These are phyloP conservation scores for Ciborinia camelliae DNA, from an alignment of 2,329 filamentous ascomycete species.

Conservation along the genomic window DNA sequence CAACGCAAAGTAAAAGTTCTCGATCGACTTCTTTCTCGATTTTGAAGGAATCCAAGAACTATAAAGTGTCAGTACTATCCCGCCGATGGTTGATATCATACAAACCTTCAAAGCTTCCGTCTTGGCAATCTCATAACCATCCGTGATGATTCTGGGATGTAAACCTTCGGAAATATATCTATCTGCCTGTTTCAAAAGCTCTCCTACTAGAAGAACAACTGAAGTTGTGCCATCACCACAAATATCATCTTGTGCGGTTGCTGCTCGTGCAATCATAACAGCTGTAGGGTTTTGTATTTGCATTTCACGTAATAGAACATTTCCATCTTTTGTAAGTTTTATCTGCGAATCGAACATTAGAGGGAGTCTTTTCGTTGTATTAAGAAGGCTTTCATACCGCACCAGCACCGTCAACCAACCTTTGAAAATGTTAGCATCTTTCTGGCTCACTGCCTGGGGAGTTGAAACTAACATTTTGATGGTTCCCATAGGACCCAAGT, in stretches of 20 bases:
- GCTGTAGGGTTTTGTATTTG: constrained; percentile 99
- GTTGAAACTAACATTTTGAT: constrained; percentile 76
- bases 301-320: constrained; percentile 74
- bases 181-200: constrained; percentile 96
- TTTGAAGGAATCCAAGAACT: constrained; percentile 96
- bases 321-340: constrained; percentile 98
- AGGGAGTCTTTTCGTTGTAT: constrained; percentile 25
- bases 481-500: constrained; percentile 88
- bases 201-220: constrained; percentile 90
- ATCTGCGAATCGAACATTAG: constrained; percentile 55
- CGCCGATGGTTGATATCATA: background rate
- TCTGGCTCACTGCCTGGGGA: background rate
- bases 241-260: constrained; percentile 97
- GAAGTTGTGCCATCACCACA: constrained; percentile 97
- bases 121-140: constrained; percentile 97
- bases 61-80: constrained; percentile 24
- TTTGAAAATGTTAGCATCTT: constrained; percentile 37
- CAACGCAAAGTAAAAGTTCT: constrained; percentile 89
- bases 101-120: constrained; percentile 78
- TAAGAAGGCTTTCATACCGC: constrained; percentile 48
- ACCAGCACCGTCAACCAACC: constrained; percentile 67
- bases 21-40: constrained; percentile 82
- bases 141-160: constrained; percentile 93
- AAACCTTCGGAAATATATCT: constrained; percentile 95
- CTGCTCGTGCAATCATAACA: constrained; percentile 77